A percentile compares a stretch with the other conserved stretches of the same genome.
These are phyloP conservation scores for Amanita muscaria DNA, from an alignment of 768 basidiomycete species.

Conservation along the genomic window DNA sequence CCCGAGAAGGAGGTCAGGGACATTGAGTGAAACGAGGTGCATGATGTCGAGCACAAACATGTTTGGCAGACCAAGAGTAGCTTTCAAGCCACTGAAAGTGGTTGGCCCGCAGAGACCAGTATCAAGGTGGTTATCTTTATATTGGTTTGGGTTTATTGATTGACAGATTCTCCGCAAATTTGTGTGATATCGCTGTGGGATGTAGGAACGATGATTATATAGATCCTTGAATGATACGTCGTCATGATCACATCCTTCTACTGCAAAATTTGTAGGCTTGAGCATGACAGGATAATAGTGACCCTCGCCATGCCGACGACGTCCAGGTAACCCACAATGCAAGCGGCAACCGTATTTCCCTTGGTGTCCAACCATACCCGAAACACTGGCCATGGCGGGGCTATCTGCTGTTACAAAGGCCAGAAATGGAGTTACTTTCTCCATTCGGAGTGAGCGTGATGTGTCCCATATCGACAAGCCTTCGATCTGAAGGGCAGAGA, in stretches of 20 bases:
- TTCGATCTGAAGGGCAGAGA: neutral
- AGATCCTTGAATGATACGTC: neutral
- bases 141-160: conserved; percentile 13
- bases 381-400: conserved; percentile 19
- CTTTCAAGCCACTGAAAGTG: conserved; percentile 20
- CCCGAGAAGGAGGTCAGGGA: conserved; percentile 26
- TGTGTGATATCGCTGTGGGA: neutral
- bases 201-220: neutral
- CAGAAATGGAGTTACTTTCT: conserved; percentile 16
- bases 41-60: conserved; percentile 29
- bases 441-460: neutral
- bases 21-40: conserved; percentile 30
- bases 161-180: conserved; percentile 9
- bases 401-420: conserved; percentile 24
- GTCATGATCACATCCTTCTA: neutral
- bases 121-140: conserved; percentile 11
- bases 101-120: conserved; percentile 30
- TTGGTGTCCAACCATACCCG: conserved; percentile 25
- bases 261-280: conserved; percentile 17
- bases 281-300: conserved; percentile 25
- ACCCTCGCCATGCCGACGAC: conserved; percentile 12
- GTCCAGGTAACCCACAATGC: conserved; percentile 22
- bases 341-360: conserved; percentile 27
- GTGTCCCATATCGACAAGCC: neutral
- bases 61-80: conserved; percentile 19